A percentile compares a stretch with the other conserved stretches of the same genome.
Conservation (phyloP, 2,329 filamentous ascomycete species). For the Xylariomycetidae sp. region DNA sequence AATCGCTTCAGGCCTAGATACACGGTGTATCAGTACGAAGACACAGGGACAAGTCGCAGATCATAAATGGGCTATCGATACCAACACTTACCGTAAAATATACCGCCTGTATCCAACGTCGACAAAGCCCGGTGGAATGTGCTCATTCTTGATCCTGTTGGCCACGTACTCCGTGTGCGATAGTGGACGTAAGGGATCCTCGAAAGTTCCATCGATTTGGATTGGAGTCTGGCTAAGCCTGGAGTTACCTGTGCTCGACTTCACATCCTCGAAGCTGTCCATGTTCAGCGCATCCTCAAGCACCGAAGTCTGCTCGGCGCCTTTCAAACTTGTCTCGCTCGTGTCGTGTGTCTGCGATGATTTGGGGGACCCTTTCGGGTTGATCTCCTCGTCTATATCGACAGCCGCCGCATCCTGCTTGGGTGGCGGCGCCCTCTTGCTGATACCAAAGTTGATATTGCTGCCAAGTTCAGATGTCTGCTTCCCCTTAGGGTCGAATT, state of each 20-base stretch:
- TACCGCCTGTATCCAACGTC: conserved; percentile 45
- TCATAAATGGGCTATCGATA: too few species aligned
- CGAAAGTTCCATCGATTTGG: conserved; percentile 12
- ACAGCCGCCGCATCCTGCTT: conserved; percentile 2
- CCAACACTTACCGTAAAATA: conserved; percentile 53
- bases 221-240: conserved; percentile 25
- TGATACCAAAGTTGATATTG: conserved; percentile 3
- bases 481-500: neutral
- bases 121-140: conserved; percentile 48
- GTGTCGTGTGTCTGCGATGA: too few species aligned
- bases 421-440: conserved; percentile 17
- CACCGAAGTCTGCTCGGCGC: conserved; percentile 4
- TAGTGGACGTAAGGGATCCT: conserved; percentile 36
- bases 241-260: too few species aligned
- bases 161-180: conserved; percentile 52
- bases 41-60: conserved; percentile 11
- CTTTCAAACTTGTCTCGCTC: too few species aligned
- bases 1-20: conserved; percentile 70
- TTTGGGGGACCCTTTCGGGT: too few species aligned
- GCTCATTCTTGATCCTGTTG: conserved; percentile 37
- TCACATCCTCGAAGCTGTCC: too few species aligned
- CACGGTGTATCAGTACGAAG: conserved; percentile 13
- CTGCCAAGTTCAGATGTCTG: neutral
- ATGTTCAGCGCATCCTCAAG: too few species aligned
- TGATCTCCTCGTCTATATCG: conserved; percentile 1